Base-by-base conservation (phyloP, 345 rosid species). In the Rubroshorea leprosula region DNA sequence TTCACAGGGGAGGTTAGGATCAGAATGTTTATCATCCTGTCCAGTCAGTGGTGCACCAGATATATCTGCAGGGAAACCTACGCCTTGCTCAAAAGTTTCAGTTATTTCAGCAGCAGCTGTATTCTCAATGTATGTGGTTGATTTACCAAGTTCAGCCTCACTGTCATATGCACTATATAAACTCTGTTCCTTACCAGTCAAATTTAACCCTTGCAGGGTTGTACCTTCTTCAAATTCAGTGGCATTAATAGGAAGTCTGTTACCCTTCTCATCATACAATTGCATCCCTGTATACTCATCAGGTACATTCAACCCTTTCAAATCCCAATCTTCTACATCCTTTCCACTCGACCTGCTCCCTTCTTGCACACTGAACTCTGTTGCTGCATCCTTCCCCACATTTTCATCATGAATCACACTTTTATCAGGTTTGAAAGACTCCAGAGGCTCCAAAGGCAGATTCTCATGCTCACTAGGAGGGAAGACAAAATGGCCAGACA, bases 401-500 rank as follows among this genome's bases (percentile, higher is more conserved):
- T 50, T 48, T 64, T 76, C 79, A 51, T 69, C 55, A 52, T 35
- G 27, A 64, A 74, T 64, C 70, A 78, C 82, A 41, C 56, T 66
- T 35, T 62, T 59, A n/a, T 56, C 67, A 57, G 72, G 63, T 39
- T 74, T 35, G 1, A 35, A 8, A 27, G 31, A 13, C 41, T n/a
- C 87, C 61, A 75, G 5, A 4, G 60, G 35, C 25, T 74, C 86
- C 48, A 75, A 6, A 0, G 86, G 85, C 60, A 80, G 69, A 67
- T 83, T 75, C 75, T 90, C 96, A 63, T 81, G 86, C 72, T 68
- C 78, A 48, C 65, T 74, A 6, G 93, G 95, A 23, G 89, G 87
- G 62, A 83, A 85, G 47, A 80, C 81, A 68, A 90, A 94, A 75
- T 90, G 95, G 17, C 75, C 61, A 35, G 97, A 87, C 92, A 83